Evolutionary conservation across 1,139 yeast species (phyloP), one percentile per base, ranked within the genome.

Genomic region (Saccharomyces hybrid): DNA sequence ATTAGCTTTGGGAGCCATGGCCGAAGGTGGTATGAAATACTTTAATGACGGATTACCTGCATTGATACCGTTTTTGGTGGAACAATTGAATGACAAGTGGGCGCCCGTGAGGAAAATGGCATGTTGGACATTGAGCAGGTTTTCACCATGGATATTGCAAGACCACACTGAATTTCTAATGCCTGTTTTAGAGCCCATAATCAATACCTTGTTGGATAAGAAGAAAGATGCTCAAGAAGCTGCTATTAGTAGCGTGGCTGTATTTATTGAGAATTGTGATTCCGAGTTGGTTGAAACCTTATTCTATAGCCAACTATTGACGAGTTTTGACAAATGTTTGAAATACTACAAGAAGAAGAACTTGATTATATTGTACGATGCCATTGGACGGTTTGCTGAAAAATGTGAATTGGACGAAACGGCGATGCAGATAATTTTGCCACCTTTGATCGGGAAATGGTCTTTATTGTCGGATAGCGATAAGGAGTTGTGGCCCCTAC

Each of bases 161-260:
- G 88, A 85, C 65, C 86, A 82, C 66, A 78, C 89, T 16, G 79
- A 76, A 61, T 85, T 86, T 64, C 85, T 88, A 67, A 76, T 80
- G 55, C 95, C 95, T 2, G 88, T 95, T 0, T 77, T 93, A 60
- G 84, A 86, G 64, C 82, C 95, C 1, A 78, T 91, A 51, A 78
- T 93, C 65, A 74, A 72, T 52, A 86, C 95, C 70, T 83, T 88
- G 34, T 74, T 89, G 61, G 98, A 93, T 70, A 78, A 76, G 55
- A 89, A 89, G 73, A 91, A 91, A 67, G 88, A 87, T 58, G 99
- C 93, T 14, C 99, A 93, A 73, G 95, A 90, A 66, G 86, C 96
- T 52, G 97, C 96, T 1, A 88, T 96, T 64, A 82, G 91, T 48
- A 88, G 97, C 8, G 78, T 93, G 52, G 85, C 96, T 0, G 83